Conservation (phyloP, 2,329 filamentous ascomycete genomes). For the Didymella keratinophila region DNA sequence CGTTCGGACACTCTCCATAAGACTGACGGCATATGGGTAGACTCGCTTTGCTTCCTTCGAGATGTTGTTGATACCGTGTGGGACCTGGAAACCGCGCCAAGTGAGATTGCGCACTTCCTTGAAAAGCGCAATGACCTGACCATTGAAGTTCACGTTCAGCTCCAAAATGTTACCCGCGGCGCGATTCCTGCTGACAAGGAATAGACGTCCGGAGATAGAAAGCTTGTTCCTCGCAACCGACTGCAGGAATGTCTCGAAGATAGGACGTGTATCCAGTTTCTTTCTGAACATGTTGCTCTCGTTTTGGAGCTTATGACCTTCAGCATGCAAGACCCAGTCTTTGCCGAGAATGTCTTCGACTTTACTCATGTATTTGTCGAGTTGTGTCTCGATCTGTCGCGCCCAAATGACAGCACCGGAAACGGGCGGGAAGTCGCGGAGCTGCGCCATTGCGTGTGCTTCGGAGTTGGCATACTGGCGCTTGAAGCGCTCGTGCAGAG, state of each 20-base stretch:
- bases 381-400: constrained; percentile 92
- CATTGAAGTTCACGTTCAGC: constrained; percentile 93
- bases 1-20: constrained; percentile 98
- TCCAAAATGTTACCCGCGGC: constrained; percentile 91
- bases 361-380: constrained; percentile 97
- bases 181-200: constrained; percentile 86
- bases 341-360: constrained; percentile 97
- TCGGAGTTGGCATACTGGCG: constrained; percentile 98
- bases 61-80: constrained; percentile 91
- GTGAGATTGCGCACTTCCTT: constrained; percentile 97
- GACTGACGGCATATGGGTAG: constrained; percentile 94
- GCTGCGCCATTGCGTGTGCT: constrained; percentile 95
- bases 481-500: constrained; percentile 95
- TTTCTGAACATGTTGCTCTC: constrained; percentile 95
- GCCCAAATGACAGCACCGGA: constrained; percentile 98
- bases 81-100: constrained; percentile 94
- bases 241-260: constrained; percentile 94
- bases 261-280: constrained; percentile 91
- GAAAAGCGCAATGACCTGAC: constrained; percentile 95
- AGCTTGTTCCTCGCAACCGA: constrained; percentile 90
- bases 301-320: constrained; percentile 90
- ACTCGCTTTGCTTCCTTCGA: constrained; percentile 99
- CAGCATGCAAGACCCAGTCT: constrained; percentile 92
- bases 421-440: constrained; percentile 93
- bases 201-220: constrained; percentile 89